phyloP scores from a whole-genome alignment of 2,329 filamentous ascomycete species.

The Curvularia sp. region DNA sequence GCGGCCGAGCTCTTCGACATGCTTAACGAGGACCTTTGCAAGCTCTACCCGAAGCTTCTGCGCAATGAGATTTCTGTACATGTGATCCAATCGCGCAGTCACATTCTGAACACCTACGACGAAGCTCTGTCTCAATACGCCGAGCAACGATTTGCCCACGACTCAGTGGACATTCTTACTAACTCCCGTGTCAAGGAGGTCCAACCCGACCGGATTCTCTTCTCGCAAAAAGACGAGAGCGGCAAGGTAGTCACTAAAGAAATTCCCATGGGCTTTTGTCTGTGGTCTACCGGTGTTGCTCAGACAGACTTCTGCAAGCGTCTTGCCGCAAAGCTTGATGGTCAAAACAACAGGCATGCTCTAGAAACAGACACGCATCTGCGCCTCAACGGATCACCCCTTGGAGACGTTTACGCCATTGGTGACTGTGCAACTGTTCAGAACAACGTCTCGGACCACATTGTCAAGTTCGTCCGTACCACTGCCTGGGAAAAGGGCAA shows the following conservation, averaged over 20 bases:
- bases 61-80: conserved; percentile 98
- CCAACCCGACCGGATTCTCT: conserved; percentile 80
- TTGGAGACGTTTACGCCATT: conserved; percentile 95
- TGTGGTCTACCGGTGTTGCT: conserved; percentile 95
- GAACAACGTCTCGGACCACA: conserved; percentile 93
- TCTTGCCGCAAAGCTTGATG: conserved; percentile 76
- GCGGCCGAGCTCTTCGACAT: conserved; percentile 96
- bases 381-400: conserved; percentile 82
- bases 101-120: conserved; percentile 98
- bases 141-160: conserved; percentile 87
- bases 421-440: conserved; percentile 97
- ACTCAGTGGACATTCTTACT: conserved; percentile 89
- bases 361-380: conserved; percentile 95
- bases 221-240: conserved; percentile 79
- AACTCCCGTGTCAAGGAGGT: conserved; percentile 95
- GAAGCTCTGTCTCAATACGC: conserved; percentile 92
- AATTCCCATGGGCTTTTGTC: conserved; percentile 91
- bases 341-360: conserved; percentile 87
- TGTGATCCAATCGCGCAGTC: conserved; percentile 89
- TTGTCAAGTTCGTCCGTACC: conserved; percentile 86
- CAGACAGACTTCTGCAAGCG: conserved; percentile 82
- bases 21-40: conserved; percentile 88
- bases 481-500: conserved; percentile 91
- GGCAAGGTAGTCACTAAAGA: conserved; percentile 85
- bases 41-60: conserved; percentile 80